Percentiles rank a stretch among this genome's conserved stretches.
These are phyloP conservation scores for Ceratobasidium sp. DNA, from an alignment of 1,284 basidiomycete genomes.

Conservation along the genomic window DNA sequence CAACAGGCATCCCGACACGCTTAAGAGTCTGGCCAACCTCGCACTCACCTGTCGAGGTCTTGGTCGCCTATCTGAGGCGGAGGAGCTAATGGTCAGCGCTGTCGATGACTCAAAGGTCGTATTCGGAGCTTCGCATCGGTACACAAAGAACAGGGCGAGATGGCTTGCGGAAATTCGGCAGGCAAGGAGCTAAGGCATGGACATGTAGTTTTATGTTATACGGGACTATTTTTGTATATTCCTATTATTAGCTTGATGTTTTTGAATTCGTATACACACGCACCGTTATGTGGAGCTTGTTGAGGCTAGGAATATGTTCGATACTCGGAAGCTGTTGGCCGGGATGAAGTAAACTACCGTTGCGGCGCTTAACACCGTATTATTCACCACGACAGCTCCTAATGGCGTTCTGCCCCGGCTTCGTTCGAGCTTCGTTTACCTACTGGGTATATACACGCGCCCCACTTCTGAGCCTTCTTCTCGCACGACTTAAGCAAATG, in stretches of 20 bases:
- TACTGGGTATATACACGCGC: constrained; percentile 23
- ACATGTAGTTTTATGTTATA: too few relatives aligned
- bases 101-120: not conserved
- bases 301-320: too few relatives aligned
- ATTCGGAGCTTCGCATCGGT: not conserved
- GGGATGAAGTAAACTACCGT: too few relatives aligned
- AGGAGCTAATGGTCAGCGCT: constrained; percentile 1
- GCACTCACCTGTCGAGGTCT: constrained; percentile 7
- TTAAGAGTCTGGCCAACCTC: not conserved
- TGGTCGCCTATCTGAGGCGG: constrained; percentile 13
- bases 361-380: not conserved
- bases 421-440: not conserved
- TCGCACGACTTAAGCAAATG: constrained; percentile 9
- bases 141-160: not conserved
- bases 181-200: not conserved
- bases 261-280: too few relatives aligned
- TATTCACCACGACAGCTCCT: not conserved
- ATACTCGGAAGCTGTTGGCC: too few relatives aligned
- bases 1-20: not conserved
- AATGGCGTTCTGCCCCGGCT: not conserved
- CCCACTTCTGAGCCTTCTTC: not conserved
- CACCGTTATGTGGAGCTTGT: not conserved
- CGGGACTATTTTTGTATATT: too few relatives aligned
- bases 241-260: too few relatives aligned
- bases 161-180: not conserved